These are phyloP conservation scores for Colletotrichum falcatum DNA, from an alignment of 2,329 filamentous ascomycete genomes.

Conservation along the genomic window DNA sequence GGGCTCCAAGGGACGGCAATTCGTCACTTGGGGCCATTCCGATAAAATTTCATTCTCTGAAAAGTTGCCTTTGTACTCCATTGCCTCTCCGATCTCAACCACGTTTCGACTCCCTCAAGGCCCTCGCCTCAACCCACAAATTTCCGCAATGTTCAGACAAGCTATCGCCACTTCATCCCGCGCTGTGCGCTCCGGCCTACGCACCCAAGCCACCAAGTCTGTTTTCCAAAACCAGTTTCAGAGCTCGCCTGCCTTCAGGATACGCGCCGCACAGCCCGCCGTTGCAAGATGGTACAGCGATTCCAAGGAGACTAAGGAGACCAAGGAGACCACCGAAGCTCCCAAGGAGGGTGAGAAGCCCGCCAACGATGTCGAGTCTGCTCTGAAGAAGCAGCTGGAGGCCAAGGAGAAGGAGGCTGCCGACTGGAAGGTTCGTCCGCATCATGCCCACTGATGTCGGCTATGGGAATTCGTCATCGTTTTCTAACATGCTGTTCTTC, in stretches of 20 bases:
- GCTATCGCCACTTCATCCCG: slow-evolving; percentile 57
- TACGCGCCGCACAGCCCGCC: slow-evolving; percentile 52
- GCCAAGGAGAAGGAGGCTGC: slow-evolving; percentile 66
- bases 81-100: slow-evolving; percentile 17
- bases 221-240: slow-evolving; percentile 54
- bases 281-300: slow-evolving; percentile 63
- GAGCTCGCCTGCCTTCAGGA: slow-evolving; percentile 51
- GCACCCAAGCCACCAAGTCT: slow-evolving; percentile 52
- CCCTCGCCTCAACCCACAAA: slow-evolving; percentile 1
- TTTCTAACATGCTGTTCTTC: slow-evolving; percentile 21
- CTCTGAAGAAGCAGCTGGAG: slow-evolving; percentile 65
- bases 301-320: slow-evolving; percentile 53
- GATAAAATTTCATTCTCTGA: slow-evolving; percentile 42
- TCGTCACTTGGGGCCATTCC: slow-evolving; percentile 39
- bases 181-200: slow-evolving; percentile 56
- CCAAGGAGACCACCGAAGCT: slow-evolving; percentile 47
- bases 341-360: slow-evolving; percentile 46
- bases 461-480: slow-evolving; percentile 1
- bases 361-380: slow-evolving; percentile 52
- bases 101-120: slow-evolving; percentile 6
- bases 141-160: slow-evolving; percentile 59
- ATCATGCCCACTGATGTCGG: slow-evolving; percentile 29
- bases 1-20: slow-evolving; percentile 36
- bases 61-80: slow-evolving; percentile 27
- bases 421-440: slow-evolving; percentile 82